A percentile compares a stretch with the other conserved stretches of the same genome.
These are phyloP conservation scores for Chondrostereum purpureum DNA, from an alignment of 1,284 basidiomycete genomes.

Conservation along the genomic window DNA sequence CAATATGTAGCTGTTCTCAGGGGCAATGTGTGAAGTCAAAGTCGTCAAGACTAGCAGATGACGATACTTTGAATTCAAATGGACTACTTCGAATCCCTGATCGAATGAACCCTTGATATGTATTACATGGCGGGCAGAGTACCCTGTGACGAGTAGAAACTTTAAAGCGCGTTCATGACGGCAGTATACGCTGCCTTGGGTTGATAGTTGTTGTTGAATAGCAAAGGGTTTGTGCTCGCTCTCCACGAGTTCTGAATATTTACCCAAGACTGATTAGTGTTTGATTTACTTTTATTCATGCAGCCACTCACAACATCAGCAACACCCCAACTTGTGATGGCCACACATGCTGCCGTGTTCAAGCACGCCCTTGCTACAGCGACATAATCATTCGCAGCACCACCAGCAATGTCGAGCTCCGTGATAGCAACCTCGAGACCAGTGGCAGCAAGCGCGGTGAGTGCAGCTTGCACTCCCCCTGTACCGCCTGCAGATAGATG, in stretches of 20 bases:
- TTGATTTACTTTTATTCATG: too few relatives aligned
- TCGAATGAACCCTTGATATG: too few relatives aligned
- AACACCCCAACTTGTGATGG: constrained; percentile 45
- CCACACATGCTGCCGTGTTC: constrained; percentile 34
- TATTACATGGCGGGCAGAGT: too few relatives aligned
- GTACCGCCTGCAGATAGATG: constrained; percentile 36
- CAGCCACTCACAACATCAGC: constrained; percentile 31
- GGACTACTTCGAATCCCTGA: too few relatives aligned
- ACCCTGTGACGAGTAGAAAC: too few relatives aligned
- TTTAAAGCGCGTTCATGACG: constrained; percentile 27
- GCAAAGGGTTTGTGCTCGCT: constrained; percentile 31
- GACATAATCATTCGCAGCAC: constrained; percentile 34
- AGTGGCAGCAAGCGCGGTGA: constrained; percentile 32
- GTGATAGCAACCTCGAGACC: constrained; percentile 44
- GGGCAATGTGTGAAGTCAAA: too few relatives aligned
- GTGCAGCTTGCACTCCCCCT: constrained; percentile 29
- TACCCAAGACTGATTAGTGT: constrained; percentile 7
- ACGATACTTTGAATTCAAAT: too few relatives aligned
- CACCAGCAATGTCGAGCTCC: constrained; percentile 31
- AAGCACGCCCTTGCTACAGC: constrained; percentile 42
- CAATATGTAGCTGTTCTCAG: too few relatives aligned
- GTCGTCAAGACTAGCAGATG: too few relatives aligned
- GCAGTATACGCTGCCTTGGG: constrained; percentile 42
- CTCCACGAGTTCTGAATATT: constrained; percentile 36
- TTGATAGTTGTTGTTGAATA: constrained; percentile 38